These are phyloP conservation scores for Mortierella hygrophila DNA, from an alignment of 192 early-diverging fungal genomes.

Conservation along the genomic window DNA sequence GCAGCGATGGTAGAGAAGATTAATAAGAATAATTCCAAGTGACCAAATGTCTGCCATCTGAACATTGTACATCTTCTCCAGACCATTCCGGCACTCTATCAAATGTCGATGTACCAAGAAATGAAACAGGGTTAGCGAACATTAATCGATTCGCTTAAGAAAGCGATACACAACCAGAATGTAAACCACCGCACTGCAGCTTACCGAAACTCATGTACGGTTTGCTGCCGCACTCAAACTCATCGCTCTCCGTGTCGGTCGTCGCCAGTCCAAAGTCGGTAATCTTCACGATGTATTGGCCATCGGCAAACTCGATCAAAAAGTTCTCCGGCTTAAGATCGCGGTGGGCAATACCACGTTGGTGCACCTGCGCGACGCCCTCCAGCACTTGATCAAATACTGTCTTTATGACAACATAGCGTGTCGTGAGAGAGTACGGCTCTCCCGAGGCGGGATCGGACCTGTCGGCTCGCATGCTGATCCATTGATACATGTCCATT, in stretches of 20 bases:
- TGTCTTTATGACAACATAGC: conserved; percentile 70
- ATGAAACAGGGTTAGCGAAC: background rate
- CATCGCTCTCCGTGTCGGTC: conserved; percentile 80
- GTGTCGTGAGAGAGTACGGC: conserved; percentile 73
- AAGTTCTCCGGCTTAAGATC: conserved; percentile 92
- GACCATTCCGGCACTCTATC: conserved; percentile 61
- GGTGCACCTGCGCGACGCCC: conserved; percentile 84
- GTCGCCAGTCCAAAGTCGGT: conserved; percentile 96
- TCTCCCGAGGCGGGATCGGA: conserved; percentile 50
- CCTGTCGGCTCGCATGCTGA: conserved; percentile 56
- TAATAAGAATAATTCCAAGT: conserved; percentile 80
- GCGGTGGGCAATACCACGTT: conserved; percentile 84
- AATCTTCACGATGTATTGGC: conserved; percentile 73
- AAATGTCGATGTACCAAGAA: background rate
- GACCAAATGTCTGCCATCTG: conserved; percentile 79
- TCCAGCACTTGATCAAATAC: conserved; percentile 78
- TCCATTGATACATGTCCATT: conserved; percentile 66
- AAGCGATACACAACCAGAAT: background rate
- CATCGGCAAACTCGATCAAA: conserved; percentile 56
- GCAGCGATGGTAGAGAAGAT: conserved; percentile 76
- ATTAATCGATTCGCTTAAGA: background rate
- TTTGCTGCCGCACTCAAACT: conserved; percentile 89
- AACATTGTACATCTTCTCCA: conserved; percentile 64
- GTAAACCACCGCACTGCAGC: background rate
- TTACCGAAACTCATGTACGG: conserved; percentile 68